Base-by-base conservation (phyloP, 192 early-diverging fungal species). In the Linnemannia elongata region DNA sequence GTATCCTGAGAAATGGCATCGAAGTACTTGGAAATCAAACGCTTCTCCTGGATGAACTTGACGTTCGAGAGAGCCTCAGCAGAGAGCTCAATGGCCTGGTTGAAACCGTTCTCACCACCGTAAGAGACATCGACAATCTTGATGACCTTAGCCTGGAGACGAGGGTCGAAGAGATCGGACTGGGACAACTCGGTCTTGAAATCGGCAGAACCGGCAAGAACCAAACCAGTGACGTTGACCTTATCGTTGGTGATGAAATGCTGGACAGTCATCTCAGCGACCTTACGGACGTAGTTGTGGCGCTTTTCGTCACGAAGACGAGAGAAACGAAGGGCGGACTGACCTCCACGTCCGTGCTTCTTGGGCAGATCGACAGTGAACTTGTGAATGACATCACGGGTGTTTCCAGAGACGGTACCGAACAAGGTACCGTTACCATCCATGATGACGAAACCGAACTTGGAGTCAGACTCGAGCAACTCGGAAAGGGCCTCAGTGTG, bases 311-410 rank as follows among this genome's bases (percentile, higher is more conserved):
- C 96, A 88, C 99, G 96, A 79, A 99, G 94, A 95, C 99, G 99
- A 7, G 97, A 96, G 88, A 99, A 99, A 96, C 99, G 97, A 89
- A 99, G 94, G 33, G 99, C 99, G 17, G 99, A 99, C 91, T 99
- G 99, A 95, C 99, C 99, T 93, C 99, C 99, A 92, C 99, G 96
- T 72, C 99, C 99, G 94, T 99, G 99, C 96, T 99, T 99, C 93
- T 99, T 99, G 87, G 99, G 99, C 89, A 99, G 87, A 87, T 99
- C 99, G 68, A 99, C 99, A 27, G 94, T 90, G 75, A 99, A 93
- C 89, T 97, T 97, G 92, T 97, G 97, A 75, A 99, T 88, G 45
- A 99, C 93, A 78, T 98, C 96, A 77, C 99, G 96, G 33, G 93
- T 97, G 91, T 96, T 98, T 60, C 99, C 99, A 83, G 95, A 92